Evolutionary conservation across 2,329 filamentous ascomycete genomes (phyloP), one percentile per base, ranked within the genome.

Genomic region (Gaeumannomyces sp.): DNA sequence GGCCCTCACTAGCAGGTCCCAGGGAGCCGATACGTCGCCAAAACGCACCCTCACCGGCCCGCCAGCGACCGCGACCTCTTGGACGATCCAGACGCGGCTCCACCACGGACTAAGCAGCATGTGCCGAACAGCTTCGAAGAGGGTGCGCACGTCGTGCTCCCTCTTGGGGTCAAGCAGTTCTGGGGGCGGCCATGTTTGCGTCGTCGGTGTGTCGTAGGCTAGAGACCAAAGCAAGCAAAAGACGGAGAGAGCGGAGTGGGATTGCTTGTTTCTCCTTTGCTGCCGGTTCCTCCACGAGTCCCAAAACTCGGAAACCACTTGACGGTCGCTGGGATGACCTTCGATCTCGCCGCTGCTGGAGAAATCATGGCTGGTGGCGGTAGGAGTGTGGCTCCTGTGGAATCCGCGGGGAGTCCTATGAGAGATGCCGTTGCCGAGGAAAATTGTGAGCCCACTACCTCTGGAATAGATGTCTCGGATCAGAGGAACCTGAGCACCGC

Each of bases 41-140:
- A 60, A 35, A 14, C 27, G 27, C 3, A 60, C 13, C 5, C 68
- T 56, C 2, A 63, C 59, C 0, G 67, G 66, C 14, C 27, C 31
- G 31, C 28, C 57, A 1, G 68, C 66, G 22, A 68, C 65, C 0
- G 67, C 65, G 3, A 69, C 66, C 28, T 69, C 69, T 33, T 70
- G 69, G 0, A 70, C 60, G 4, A 69, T 61, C 68, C 57, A 60
- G 22, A 60, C 22, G 4, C 31, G 59, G 14, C 22, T 28, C 59
- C 59, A 60, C 59, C 29, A 60, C 14, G 59, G 59, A 13, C 59
- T 60, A 31, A 60, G 13, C 1, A 60, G 29, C 59, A 35, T 60
- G 6, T 4, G 27, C 14, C 59, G 28, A 16, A 60, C 27, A 35
- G 27, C 28, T 31, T 60, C 59, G 22, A 60, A 35, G 27, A 60